Percentiles rank a stretch among this genome's conserved stretches.
These are phyloP conservation scores for Leucoagaricus sp. DNA, from an alignment of 1,284 basidiomycete genomes.

Conservation along the genomic window DNA sequence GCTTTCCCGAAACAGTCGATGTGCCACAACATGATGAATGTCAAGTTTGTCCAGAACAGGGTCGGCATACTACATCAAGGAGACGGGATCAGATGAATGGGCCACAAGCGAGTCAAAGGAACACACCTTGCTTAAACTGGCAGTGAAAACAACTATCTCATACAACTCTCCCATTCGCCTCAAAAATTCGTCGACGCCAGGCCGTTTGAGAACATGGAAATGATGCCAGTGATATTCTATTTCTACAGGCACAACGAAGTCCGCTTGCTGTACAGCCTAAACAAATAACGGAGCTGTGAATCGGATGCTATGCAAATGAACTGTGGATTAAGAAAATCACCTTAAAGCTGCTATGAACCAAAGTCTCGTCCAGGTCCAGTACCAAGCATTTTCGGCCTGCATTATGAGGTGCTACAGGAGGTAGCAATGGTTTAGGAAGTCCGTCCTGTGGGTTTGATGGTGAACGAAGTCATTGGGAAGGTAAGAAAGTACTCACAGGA, in stretches of 20 bases:
- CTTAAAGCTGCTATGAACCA: constrained; percentile 94
- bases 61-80: constrained; percentile 81
- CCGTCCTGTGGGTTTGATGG: constrained; percentile 63
- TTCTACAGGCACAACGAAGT: constrained; percentile 98
- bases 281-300: constrained; percentile 10
- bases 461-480: constrained; percentile 2
- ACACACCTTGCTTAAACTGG: constrained; percentile 91
- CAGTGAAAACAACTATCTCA: constrained; percentile 98
- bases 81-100: constrained; percentile 15
- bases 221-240: constrained; percentile 99
- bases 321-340: constrained; percentile 39
- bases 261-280: constrained; percentile 93
- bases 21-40: constrained; percentile 86
- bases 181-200: constrained; percentile 96
- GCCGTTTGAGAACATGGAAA: constrained; percentile 98
- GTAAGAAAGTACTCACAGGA: constrained; percentile 38
- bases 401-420: constrained; percentile 73
- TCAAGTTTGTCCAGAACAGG: constrained; percentile 98
- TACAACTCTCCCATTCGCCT: constrained; percentile 97
- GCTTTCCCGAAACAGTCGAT: constrained; percentile 95
- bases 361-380: constrained; percentile 93
- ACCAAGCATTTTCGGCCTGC: constrained; percentile 90
- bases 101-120: constrained; percentile 2
- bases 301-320: not conserved
- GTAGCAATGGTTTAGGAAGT: constrained; percentile 82